Evolutionary conservation across 805 yeast species (phyloP).

Genomic region (Cyberlindnera maclurae): DNA sequence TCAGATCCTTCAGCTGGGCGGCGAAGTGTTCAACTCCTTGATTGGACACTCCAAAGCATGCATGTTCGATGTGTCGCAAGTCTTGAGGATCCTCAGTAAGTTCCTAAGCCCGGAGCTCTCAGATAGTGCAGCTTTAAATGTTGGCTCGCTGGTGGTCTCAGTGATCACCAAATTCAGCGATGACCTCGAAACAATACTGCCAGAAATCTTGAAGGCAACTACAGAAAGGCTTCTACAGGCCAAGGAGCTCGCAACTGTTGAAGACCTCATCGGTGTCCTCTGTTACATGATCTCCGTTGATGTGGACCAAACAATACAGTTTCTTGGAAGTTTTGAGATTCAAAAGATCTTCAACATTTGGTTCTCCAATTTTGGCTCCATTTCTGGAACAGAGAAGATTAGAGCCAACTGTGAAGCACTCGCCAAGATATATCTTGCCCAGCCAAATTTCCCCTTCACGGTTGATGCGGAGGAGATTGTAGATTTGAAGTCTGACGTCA

Average conservation of each 20-base stretch:
- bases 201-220: conserved; percentile 43
- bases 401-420: conserved; percentile 62
- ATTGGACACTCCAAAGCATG: conserved; percentile 31
- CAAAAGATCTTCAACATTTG: conserved; percentile 64
- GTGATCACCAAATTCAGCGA: conserved; percentile 46
- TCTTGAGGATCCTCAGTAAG: conserved; percentile 60
- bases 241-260: conserved; percentile 64
- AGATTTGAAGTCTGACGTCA: conserved; percentile 47
- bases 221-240: conserved; percentile 60
- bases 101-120: conserved; percentile 64
- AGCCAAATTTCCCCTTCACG: conserved; percentile 40
- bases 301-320: conserved; percentile 55
- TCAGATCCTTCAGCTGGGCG: conserved; percentile 68
- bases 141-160: conserved; percentile 58
- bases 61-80: conserved; percentile 21
- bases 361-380: conserved; percentile 74
- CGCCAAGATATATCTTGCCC: conserved; percentile 57
- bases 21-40: conserved; percentile 63
- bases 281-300: conserved; percentile 62
- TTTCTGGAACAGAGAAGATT: conserved; percentile 68
- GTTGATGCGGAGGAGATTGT: conserved; percentile 79
- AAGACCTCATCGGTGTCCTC: conserved; percentile 69
- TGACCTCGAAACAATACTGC: conserved; percentile 9
- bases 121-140: conserved; percentile 76
- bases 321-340: conserved; percentile 41